A percentile compares a stretch with the other conserved stretches of the same genome.
phyloP scores from a whole-genome alignment of 371 early-diverging fungal genomes.

The Synchytrium microbalum region DNA sequence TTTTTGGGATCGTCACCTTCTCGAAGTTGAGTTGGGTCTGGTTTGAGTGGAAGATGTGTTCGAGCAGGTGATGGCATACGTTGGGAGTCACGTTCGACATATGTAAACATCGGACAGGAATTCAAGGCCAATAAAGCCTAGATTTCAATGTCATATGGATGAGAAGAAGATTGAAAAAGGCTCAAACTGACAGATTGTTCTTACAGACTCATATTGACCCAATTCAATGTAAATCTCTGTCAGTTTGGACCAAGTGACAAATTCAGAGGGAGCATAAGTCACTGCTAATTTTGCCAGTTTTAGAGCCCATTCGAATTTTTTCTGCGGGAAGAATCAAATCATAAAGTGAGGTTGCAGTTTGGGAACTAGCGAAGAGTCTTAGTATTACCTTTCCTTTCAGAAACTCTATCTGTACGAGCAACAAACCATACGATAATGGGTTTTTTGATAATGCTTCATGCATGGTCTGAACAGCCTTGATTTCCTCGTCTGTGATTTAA shows the following conservation, averaged over 20 bases:
- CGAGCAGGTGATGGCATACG: slow-evolving; percentile 84
- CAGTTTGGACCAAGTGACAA: slow-evolving; percentile 87
- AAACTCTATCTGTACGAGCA: slow-evolving; percentile 84
- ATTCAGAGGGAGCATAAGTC: slow-evolving; percentile 88
- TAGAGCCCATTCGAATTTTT: slow-evolving; percentile 61
- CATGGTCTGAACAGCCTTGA: slow-evolving; percentile 77
- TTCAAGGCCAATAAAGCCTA: slow-evolving; percentile 86
- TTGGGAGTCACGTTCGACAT: slow-evolving; percentile 76
- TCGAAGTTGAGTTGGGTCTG: slow-evolving; percentile 50
- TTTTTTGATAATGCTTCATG: slow-evolving; percentile 68
- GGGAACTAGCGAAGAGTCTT: not conserved
- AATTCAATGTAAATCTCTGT: slow-evolving; percentile 83
- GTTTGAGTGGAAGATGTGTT: slow-evolving; percentile 68
- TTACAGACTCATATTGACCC: slow-evolving; percentile 72
- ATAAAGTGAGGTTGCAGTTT: not conserved
- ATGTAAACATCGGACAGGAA: slow-evolving; percentile 96
- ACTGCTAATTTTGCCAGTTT: slow-evolving; percentile 85
- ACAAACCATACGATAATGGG: slow-evolving; percentile 72
- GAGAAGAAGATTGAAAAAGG: not conserved
- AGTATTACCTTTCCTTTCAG: slow-evolving; percentile 62
- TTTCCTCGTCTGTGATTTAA: slow-evolving; percentile 66
- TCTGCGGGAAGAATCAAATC: slow-evolving; percentile 14
- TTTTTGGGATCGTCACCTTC: slow-evolving; percentile 28
- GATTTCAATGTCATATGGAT: not conserved
- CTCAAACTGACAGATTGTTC: slow-evolving; percentile 6